phyloP scores from a whole-genome alignment of 805 yeast genomes.

The Metschnikowia lachancei region DNA sequence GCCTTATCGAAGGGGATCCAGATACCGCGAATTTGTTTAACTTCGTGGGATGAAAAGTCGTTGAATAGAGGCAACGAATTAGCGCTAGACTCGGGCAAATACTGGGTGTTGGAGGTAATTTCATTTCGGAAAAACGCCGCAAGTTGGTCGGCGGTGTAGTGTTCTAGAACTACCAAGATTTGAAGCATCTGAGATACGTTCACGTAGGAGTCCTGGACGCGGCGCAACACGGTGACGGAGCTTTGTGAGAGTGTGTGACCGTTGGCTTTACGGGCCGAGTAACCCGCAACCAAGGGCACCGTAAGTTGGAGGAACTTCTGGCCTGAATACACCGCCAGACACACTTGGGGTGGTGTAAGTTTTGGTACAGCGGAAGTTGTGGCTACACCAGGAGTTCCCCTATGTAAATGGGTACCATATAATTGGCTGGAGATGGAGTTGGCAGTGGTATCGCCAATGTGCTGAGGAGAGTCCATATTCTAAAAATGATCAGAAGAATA shows the following conservation, averaged over 20 bases:
- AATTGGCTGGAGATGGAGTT: constrained; percentile 37
- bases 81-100: constrained; percentile 23
- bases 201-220: constrained; percentile 43
- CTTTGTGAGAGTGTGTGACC: no score
- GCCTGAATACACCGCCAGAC: constrained; percentile 33
- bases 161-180: constrained; percentile 31
- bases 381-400: constrained; percentile 13
- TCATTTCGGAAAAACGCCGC: constrained; percentile 34
- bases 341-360: constrained; percentile 9
- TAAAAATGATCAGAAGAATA: background rate
- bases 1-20: constrained; percentile 48
- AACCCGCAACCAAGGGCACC: constrained; percentile 10
- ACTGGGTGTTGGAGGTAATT: constrained; percentile 33
- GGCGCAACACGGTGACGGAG: constrained; percentile 28
- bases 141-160: constrained; percentile 26
- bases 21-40: constrained; percentile 31
- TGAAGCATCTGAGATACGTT: constrained; percentile 38
- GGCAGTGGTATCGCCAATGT: constrained; percentile 42
- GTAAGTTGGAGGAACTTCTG: constrained; percentile 38
- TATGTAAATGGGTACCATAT: constrained; percentile 34
- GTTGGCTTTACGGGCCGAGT: background rate
- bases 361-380: background rate
- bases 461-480: constrained; percentile 42
- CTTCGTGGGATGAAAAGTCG: constrained; percentile 32
- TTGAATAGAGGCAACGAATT: constrained; percentile 21